Base-by-base conservation (phyloP, 176 grass and related monocot species). In the Musa troglodytarum region DNA sequence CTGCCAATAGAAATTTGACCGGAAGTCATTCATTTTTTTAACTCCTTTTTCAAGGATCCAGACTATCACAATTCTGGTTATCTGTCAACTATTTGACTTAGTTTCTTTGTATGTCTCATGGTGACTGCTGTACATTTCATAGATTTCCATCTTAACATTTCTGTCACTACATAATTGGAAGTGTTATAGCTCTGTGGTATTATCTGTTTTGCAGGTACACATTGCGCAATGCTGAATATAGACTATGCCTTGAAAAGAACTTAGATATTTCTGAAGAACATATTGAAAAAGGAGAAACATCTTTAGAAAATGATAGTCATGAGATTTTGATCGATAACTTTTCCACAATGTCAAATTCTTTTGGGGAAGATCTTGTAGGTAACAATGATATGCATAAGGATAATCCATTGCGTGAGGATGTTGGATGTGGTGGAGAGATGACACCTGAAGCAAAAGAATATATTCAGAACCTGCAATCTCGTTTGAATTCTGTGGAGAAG, bases 241-340 rank as follows among this genome's bases (percentile, higher is more conserved):
- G 88, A 78, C 84, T 93, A 76, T 91, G 84, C 71, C 88, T 98
- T 82, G 86, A 98, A 89, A 84, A 90, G 74, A 98, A 91, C 76
- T 68, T 93, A 69, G 84, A 91, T 61, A 75, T 86, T 71, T 75
- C 83, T 16, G 87, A 93, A 87, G 88, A 87, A 76, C 87, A 80
- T 68, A 73, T 51, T 80, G 90, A 91, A 73, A 75, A 71, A 70
- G 22, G 77, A 52, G 86, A 89, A 64, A 84, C 61, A 77, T 78
- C 11, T 10, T 52, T 6, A 52, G 73, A 87, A 87, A 72, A 64
- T 61, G 79, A 9, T 82, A 63, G 64, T 79, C 69, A 74, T 81
- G 77, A 77, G 72, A 78, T 80, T 53, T 78, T 93, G 74, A 54
- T 85, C 75, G 86, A 92, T 84, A 82, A 69, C 51, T 75, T 70